Conservation (phyloP, 306 rosid genomes). For the Dicorynia guianensis region DNA sequence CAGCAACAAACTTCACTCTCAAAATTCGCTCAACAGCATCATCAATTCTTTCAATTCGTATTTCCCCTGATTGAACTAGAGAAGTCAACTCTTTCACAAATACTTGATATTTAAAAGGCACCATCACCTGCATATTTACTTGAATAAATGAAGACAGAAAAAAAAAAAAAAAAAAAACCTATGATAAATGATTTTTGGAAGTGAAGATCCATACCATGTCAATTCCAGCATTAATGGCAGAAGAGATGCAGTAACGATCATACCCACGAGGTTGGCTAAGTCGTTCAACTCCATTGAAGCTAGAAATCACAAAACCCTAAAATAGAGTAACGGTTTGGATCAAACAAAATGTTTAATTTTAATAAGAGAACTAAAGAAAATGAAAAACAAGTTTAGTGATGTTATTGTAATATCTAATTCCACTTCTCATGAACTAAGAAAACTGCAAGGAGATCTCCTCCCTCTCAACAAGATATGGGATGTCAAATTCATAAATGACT, state of each 20-base stretch:
- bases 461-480: slow-evolving; percentile 10
- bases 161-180: background rate
- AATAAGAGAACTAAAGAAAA: slow-evolving; percentile 33
- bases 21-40: no score
- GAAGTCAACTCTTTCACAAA: no score
- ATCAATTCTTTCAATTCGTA: no score
- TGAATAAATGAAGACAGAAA: slow-evolving; percentile 25
- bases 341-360: slow-evolving; percentile 4
- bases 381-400: background rate
- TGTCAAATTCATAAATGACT: slow-evolving; percentile 1
- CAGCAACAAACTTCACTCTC: slow-evolving; percentile 66
- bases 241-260: slow-evolving; percentile 68
- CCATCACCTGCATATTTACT: no score
- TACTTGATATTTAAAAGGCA: no score
- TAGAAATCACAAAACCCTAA: slow-evolving; percentile 89
- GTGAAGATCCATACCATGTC: slow-evolving; percentile 71
- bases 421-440: background rate
- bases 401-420: background rate
- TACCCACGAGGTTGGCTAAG: slow-evolving; percentile 65
- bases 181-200: slow-evolving; percentile 17
- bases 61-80: no score
- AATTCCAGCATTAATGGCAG: slow-evolving; percentile 80
- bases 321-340: slow-evolving; percentile 32
- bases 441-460: background rate
- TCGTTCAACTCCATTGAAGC: slow-evolving; percentile 80